Conservation (phyloP, 805 yeast species). For the Tetrapisispora arboricola region DNA sequence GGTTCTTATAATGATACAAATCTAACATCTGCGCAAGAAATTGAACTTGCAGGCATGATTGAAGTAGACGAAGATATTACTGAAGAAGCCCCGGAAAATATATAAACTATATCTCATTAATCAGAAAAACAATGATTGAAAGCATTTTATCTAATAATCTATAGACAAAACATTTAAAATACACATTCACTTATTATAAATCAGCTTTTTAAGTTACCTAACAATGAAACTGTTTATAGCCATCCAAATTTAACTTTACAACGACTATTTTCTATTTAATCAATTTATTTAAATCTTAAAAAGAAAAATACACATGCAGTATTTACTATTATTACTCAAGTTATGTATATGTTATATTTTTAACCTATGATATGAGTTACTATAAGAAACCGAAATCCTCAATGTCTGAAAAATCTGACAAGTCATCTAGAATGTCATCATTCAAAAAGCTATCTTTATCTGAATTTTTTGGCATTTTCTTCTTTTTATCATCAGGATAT, state of each 20-base stretch:
- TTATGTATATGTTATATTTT: not conserved
- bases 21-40: slow-evolving; percentile 1
- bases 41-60: not conserved
- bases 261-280: too few relatives aligned
- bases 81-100: slow-evolving; percentile 1
- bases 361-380: not conserved
- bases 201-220: not conserved
- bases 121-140: too few relatives aligned
- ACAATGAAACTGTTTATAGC: too few relatives aligned
- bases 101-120: too few relatives aligned
- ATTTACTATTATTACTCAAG: not conserved
- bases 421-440: slow-evolving; percentile 20
- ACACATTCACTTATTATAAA: not conserved
- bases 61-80: slow-evolving; percentile 4
- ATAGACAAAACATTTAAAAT: not conserved
- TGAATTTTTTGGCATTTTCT: slow-evolving; percentile 11
- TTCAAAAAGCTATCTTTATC: slow-evolving; percentile 17
- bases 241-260: too few relatives aligned
- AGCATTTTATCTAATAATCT: too few relatives aligned
- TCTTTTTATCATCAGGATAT: slow-evolving; percentile 46
- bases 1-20: not conserved
- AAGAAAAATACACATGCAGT: not conserved
- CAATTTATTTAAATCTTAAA: too few relatives aligned
- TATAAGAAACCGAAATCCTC: slow-evolving; percentile 25
- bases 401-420: slow-evolving; percentile 28